Conservation (phyloP, 768 basidiomycete species). For the Candolleomyces aberdarensis region DNA sequence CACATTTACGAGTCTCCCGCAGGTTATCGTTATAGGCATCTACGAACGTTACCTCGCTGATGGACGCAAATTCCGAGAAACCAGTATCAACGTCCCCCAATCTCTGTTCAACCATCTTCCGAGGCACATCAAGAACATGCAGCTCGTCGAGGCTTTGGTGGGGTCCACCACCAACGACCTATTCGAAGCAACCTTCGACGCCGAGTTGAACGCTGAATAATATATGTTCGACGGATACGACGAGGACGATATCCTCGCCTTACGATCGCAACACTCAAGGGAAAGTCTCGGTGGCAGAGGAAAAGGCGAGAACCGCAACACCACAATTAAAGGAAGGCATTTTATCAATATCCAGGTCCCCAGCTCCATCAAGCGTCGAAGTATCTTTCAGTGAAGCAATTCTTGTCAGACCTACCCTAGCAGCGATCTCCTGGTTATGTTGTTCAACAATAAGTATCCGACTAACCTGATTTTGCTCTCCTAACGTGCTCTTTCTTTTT, state of each 20-base stretch:
- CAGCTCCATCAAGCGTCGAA: not conserved
- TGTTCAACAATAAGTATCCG: constrained; percentile 29
- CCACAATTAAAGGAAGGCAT: constrained; percentile 1
- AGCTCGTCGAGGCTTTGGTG: constrained; percentile 73
- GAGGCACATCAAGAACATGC: constrained; percentile 68
- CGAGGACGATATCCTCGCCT: constrained; percentile 33
- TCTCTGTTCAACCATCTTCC: constrained; percentile 64
- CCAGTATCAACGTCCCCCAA: constrained; percentile 49
- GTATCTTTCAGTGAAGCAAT: constrained; percentile 7
- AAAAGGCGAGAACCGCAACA: not conserved
- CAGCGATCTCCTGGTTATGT: constrained; percentile 28
- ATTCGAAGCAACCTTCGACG: constrained; percentile 78
- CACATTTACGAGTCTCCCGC: constrained; percentile 78
- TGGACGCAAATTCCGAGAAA: constrained; percentile 48
- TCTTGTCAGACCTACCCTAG: not conserved
- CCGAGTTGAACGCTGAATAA: constrained; percentile 47
- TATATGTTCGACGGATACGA: constrained; percentile 43
- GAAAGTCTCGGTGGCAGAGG: constrained; percentile 25
- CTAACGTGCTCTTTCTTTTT: not conserved
- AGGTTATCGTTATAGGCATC: constrained; percentile 67
- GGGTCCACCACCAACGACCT: constrained; percentile 65
- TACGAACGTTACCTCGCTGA: constrained; percentile 74
- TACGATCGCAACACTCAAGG: constrained; percentile 37
- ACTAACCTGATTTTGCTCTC: not conserved
- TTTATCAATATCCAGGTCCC: constrained; percentile 10